These are phyloP conservation scores for Termitomyces sp. DNA, from an alignment of 768 basidiomycete genomes.

Conservation along the genomic window DNA sequence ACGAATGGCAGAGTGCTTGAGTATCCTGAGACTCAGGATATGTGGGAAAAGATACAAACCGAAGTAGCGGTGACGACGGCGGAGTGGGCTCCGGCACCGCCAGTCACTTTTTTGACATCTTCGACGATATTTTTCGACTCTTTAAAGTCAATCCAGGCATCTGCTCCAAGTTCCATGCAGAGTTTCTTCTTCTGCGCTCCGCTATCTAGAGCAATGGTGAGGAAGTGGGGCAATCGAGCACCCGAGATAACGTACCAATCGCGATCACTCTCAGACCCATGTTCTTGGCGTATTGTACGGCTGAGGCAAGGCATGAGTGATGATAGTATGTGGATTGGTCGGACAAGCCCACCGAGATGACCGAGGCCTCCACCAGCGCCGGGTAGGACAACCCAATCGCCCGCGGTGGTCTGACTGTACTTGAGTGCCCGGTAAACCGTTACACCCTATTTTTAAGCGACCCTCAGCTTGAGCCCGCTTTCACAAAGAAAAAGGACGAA, in stretches of 20 bases:
- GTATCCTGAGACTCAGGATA: not conserved
- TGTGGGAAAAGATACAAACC: constrained; percentile 18
- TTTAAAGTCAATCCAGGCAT: constrained; percentile 77
- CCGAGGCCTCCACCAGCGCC: constrained; percentile 83
- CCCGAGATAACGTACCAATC: constrained; percentile 35
- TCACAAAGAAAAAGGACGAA: constrained; percentile 23
- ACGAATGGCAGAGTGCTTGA: not conserved
- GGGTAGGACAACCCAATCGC: constrained; percentile 73
- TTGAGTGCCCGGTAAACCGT: constrained; percentile 88
- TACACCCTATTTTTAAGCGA: constrained; percentile 44
- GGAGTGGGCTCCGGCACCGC: constrained; percentile 69
- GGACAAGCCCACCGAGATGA: constrained; percentile 51
- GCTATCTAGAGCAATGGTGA: not conserved
- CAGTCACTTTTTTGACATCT: constrained; percentile 58
- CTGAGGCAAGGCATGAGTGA: constrained; percentile 19
- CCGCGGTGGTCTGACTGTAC: constrained; percentile 54
- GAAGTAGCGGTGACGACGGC: constrained; percentile 57
- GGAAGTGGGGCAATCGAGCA: not conserved
- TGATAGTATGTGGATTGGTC: not conserved
- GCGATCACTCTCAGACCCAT: constrained; percentile 81
- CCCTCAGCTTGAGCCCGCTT: constrained; percentile 8
- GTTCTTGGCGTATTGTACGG: constrained; percentile 74
- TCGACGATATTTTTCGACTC: constrained; percentile 58
- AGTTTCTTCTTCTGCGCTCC: constrained; percentile 3
- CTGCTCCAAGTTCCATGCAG: constrained; percentile 32